Conservation (phyloP, 345 rosid genomes). For the Bruguiera sexangula region DNA sequence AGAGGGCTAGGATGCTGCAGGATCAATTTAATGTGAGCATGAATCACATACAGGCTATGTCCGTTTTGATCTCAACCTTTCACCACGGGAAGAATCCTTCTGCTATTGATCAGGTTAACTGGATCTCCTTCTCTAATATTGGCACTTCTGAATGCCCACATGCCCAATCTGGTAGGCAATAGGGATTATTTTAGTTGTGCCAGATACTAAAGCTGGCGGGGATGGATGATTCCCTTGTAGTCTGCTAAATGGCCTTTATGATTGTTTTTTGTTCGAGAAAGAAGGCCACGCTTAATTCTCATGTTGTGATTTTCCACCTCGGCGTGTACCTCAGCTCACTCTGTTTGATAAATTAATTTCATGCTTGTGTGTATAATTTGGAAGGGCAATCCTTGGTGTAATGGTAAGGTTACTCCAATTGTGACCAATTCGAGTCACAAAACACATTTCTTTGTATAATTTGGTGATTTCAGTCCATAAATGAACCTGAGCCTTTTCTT, state of each 20-base stretch:
- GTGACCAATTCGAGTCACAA: conserved; percentile 7
- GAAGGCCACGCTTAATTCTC: conserved; percentile 5
- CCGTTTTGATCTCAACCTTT: conserved; percentile 87
- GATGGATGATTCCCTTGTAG: neutral
- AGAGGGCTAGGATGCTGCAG: conserved; percentile 95
- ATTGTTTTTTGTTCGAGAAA: conserved; percentile 4
- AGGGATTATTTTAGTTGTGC: neutral
- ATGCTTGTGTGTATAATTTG: too few relatives aligned
- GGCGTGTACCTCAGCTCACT: neutral
- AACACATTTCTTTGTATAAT: conserved; percentile 1
- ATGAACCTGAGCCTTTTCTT: neutral
- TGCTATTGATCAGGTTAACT: conserved; percentile 85
- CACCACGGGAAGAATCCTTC: conserved; percentile 91
- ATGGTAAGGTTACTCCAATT: too few relatives aligned
- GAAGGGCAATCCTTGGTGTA: too few relatives aligned
- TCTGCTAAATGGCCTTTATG: conserved; percentile 14
- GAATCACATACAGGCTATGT: conserved; percentile 98
- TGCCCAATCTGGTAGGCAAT: conserved; percentile 1
- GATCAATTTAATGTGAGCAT: conserved; percentile 98
- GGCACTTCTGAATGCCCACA: neutral
- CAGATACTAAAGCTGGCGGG: too few relatives aligned
- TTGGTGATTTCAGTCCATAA: neutral
- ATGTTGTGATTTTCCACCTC: conserved; percentile 5
- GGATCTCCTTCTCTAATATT: conserved; percentile 20
- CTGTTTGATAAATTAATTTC: neutral